A percentile compares a stretch with the other conserved stretches of the same genome.
phyloP scores from a whole-genome alignment of 179 eudicot genomes.

The Silene coronaria region DNA sequence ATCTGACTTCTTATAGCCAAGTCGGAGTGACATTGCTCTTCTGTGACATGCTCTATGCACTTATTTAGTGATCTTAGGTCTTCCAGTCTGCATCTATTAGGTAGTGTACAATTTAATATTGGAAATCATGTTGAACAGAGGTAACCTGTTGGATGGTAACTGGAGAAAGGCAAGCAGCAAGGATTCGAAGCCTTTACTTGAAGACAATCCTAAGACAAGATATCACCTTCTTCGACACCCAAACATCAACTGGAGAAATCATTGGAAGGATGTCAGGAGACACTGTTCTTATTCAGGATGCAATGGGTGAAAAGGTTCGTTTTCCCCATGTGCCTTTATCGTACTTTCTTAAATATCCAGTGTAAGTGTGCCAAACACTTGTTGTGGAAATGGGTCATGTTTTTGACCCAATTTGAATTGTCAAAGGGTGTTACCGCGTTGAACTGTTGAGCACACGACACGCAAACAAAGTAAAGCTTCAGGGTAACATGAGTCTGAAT shows the following conservation, averaged over 20 bases:
- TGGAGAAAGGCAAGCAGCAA: constrained; percentile 75
- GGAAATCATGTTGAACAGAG: constrained; percentile 38
- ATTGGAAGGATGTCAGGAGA: constrained; percentile 88
- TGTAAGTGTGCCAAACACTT: too few species aligned
- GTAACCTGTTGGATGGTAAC: constrained; percentile 81
- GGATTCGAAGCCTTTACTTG: constrained; percentile 62
- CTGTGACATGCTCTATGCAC: too few species aligned
- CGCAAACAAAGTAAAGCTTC: too few species aligned
- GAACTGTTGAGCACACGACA: too few species aligned
- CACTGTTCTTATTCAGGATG: constrained; percentile 81
- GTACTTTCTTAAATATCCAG: too few species aligned
- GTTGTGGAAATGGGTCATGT: too few species aligned
- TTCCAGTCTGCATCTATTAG: background rate
- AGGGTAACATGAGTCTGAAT: too few species aligned
- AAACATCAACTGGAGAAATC: constrained; percentile 73
- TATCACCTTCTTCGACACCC: constrained; percentile 76
- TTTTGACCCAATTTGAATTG: too few species aligned
- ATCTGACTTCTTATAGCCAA: too few species aligned
- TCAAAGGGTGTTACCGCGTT: too few species aligned
- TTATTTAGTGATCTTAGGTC: background rate
- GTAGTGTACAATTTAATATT: background rate
- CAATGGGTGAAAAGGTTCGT: constrained; percentile 80
- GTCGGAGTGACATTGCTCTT: too few species aligned
- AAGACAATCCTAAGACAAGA: constrained; percentile 73
- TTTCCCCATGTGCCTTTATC: background rate